Percentiles rank a stretch among this genome's conserved stretches.
Evolutionary conservation across 139 green algal species (phyloP).

Genomic region (Ettlia oleoabundans): DNA sequence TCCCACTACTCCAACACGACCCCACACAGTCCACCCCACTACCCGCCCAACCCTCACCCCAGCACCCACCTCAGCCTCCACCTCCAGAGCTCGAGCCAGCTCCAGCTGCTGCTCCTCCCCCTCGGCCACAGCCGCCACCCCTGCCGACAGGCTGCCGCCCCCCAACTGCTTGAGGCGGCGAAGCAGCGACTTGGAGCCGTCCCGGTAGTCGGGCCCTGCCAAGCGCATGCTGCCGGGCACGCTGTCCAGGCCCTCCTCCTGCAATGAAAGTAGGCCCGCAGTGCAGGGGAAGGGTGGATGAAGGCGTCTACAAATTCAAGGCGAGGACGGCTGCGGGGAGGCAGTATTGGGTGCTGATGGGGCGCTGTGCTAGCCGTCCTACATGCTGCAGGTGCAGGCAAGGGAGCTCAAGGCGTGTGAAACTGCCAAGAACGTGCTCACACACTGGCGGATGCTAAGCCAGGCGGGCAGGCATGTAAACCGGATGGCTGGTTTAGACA

Average conservation of each 20-base stretch:
- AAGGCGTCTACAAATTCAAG: no score
- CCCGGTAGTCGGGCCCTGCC: neutral
- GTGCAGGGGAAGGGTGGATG: neutral
- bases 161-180: conserved; percentile 29
- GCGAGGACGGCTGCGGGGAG: neutral
- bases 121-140: neutral
- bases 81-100: neutral
- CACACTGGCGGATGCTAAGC: no score
- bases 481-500: neutral
- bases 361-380: no score
- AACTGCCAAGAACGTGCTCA: no score
- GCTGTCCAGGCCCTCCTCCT: conserved; percentile 7
- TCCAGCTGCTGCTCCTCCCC: neutral
- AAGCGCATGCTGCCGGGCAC: neutral
- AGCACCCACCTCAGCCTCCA: neutral
- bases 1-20: neutral
- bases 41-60: neutral
- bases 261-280: neutral
- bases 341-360: no score
- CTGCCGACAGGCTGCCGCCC: neutral
- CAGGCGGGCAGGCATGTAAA: no score
- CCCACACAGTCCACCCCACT: neutral
- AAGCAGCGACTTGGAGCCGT: conserved; percentile 1
- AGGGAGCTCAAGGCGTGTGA: no score
- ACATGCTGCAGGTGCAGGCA: no score